Conservation (phyloP, 225 moss, liverwort and hornwort species). For the Sphagnum contortum region DNA sequence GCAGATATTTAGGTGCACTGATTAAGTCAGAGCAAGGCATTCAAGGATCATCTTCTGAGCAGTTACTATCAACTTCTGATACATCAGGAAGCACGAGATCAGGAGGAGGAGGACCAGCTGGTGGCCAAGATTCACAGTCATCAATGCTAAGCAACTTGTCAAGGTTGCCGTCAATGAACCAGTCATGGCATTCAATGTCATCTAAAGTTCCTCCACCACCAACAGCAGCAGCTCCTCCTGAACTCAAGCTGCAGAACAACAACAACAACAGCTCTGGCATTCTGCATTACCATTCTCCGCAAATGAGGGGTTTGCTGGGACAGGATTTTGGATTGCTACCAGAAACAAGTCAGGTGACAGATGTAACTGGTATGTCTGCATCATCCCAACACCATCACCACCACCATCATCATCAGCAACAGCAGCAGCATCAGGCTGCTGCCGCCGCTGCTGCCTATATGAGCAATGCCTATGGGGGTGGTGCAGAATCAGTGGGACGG, state of each 20-base stretch:
- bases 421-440: constrained; percentile 32
- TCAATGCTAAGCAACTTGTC: constrained; percentile 80
- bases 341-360: constrained; percentile 40
- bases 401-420: constrained; percentile 36
- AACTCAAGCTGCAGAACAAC: no score
- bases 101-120: no score
- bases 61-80: constrained; percentile 75
- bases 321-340: constrained; percentile 66
- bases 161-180: constrained; percentile 59
- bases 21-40: constrained; percentile 83
- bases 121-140: constrained; percentile 34
- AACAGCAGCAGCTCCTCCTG: constrained; percentile 10
- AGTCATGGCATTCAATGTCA: constrained; percentile 67
- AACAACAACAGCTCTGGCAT: constrained; percentile 58
- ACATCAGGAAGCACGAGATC: constrained; percentile 40
- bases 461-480: constrained; percentile 22
- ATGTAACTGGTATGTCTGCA: no score
- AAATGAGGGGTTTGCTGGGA: constrained; percentile 85
- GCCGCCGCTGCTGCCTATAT: constrained; percentile 62
- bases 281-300: constrained; percentile 63
- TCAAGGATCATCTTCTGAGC: constrained; percentile 51
- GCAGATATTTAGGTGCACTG: constrained; percentile 80
- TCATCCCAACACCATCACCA: no score
- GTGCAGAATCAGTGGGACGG: constrained; percentile 74
- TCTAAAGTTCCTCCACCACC: constrained; percentile 71